Evolutionary conservation across 306 rosid species (phyloP), one percentile per base, ranked within the genome.

Genomic region (Castanospermum australe): DNA sequence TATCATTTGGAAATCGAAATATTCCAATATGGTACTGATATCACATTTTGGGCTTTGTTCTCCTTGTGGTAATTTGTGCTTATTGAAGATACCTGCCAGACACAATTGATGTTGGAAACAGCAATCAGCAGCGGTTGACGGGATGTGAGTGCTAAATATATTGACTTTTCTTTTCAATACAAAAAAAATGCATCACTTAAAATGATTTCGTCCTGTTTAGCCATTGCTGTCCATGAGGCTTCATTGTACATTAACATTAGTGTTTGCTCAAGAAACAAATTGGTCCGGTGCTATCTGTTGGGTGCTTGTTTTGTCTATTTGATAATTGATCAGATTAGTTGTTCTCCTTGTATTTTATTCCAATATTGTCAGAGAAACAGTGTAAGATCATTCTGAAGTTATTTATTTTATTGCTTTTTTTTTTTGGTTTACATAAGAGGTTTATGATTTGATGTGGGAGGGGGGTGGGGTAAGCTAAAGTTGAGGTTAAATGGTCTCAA

Each of bases 101-200:
- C 83, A 93, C 98, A 54, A 95, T 95, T 74, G 99, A 95, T 79
- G 99, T 95, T 44, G 96, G 86, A 60, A 89, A 81, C 91, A 86
- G 80, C 89, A 91, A 71, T 84, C 99, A 89, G 85, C 89, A 87
- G 45, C 89, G 98, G 86, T 88, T 96, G 73, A 67, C 90, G 6
- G 99, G 99, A 64, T 95, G 99, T 10, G 99, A 93, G 73, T 95
- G 99, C 89, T 95, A 83, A 92, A 84, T 47, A 78, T 63, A 72
- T 30, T 71, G 78, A 57, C 79, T 79, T 82, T 86, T 91, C 65
- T 67, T 77, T 82, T 76, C 80, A 54, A 86, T 81, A 54, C 61
- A 82, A 68, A 87, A 85, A 77, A 89, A 85, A 41, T 28, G 67
- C 76, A 84, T 81, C 74, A 21, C 77, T 78, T 66, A 54, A 65